Evolutionary conservation across 2,329 filamentous ascomycete genomes (phyloP).

Genomic region (Pleomassaria siparia): DNA sequence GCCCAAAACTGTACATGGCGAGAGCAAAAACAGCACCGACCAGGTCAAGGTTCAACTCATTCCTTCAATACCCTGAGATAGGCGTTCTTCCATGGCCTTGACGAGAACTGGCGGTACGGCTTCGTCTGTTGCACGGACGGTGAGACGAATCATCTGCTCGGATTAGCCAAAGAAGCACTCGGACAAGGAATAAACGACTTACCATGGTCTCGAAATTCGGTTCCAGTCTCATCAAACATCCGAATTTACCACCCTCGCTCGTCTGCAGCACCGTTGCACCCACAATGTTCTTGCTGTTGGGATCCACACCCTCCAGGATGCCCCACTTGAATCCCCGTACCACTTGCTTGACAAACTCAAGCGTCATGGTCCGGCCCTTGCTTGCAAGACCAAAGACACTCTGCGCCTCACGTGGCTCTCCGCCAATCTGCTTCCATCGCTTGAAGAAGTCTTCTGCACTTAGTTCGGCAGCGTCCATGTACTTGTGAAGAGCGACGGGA

Average conservation of each 20-base stretch:
- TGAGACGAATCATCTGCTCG: slow-evolving; percentile 89
- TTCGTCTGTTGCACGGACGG: slow-evolving; percentile 91
- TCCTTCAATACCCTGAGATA: slow-evolving; percentile 58
- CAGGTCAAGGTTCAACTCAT: slow-evolving; percentile 25
- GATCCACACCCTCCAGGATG: slow-evolving; percentile 81
- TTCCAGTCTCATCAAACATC: slow-evolving; percentile 89
- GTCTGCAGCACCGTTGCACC: slow-evolving; percentile 86
- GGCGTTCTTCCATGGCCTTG: slow-evolving; percentile 82
- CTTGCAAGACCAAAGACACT: slow-evolving; percentile 73
- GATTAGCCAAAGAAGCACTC: slow-evolving; percentile 19
- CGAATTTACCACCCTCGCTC: slow-evolving; percentile 83
- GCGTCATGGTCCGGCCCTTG: slow-evolving; percentile 65
- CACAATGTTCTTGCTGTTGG: slow-evolving; percentile 90
- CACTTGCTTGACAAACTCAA: slow-evolving; percentile 69
- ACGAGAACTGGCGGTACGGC: slow-evolving; percentile 76
- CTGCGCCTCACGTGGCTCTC: slow-evolving; percentile 82
- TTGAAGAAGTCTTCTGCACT: slow-evolving; percentile 96
- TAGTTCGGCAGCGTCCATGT: slow-evolving; percentile 90
- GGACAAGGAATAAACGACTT: slow-evolving; percentile 42
- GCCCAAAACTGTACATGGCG: too few relatives aligned
- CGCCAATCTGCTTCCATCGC: slow-evolving; percentile 97
- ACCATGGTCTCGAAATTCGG: slow-evolving; percentile 92
- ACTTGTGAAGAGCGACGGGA: slow-evolving; percentile 87
- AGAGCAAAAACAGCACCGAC: too few relatives aligned
- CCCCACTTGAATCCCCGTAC: slow-evolving; percentile 90